phyloP scores from a whole-genome alignment of 805 yeast species.

The Saccharomycopsis sp. region DNA sequence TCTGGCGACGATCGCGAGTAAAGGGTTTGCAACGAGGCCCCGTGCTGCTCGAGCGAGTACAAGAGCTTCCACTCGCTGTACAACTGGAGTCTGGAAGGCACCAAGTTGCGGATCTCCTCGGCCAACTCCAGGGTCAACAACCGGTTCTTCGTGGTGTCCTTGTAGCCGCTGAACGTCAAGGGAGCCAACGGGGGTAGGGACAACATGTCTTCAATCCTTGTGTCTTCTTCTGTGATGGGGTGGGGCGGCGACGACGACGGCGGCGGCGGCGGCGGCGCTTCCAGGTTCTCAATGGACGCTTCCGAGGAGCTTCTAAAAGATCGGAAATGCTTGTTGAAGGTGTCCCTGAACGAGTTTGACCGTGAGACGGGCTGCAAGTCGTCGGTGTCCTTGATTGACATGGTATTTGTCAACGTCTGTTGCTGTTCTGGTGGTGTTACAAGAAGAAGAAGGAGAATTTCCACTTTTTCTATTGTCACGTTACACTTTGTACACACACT shows the following conservation, averaged over 20 bases:
- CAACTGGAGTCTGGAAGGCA: constrained; percentile 75
- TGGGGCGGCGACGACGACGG: too few relatives aligned
- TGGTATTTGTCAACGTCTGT: too few relatives aligned
- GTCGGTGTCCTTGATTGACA: too few relatives aligned
- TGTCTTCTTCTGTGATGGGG: too few relatives aligned
- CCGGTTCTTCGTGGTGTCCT: constrained; percentile 44
- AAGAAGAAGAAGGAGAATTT: too few relatives aligned
- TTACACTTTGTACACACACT: too few relatives aligned
- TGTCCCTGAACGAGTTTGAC: constrained; percentile 7
- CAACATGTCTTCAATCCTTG: background rate
- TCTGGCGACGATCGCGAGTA: constrained; percentile 48
- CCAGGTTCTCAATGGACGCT: too few relatives aligned
- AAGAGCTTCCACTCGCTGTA: constrained; percentile 67
- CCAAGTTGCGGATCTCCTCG: constrained; percentile 57
- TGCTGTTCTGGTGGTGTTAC: too few relatives aligned
- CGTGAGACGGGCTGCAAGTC: too few relatives aligned
- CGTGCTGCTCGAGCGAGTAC: constrained; percentile 88
- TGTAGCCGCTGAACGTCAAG: constrained; percentile 52
- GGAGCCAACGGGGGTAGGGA: constrained; percentile 40
- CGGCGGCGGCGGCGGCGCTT: too few relatives aligned
- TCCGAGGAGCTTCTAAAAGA: background rate
- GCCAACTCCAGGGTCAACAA: constrained; percentile 58
- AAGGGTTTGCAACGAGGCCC: constrained; percentile 75
- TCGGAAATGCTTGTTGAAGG: constrained; percentile 3
- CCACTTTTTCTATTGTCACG: too few relatives aligned